Conservation (phyloP, 306 rosid genomes). For the Fragaria ananassa region DNA sequence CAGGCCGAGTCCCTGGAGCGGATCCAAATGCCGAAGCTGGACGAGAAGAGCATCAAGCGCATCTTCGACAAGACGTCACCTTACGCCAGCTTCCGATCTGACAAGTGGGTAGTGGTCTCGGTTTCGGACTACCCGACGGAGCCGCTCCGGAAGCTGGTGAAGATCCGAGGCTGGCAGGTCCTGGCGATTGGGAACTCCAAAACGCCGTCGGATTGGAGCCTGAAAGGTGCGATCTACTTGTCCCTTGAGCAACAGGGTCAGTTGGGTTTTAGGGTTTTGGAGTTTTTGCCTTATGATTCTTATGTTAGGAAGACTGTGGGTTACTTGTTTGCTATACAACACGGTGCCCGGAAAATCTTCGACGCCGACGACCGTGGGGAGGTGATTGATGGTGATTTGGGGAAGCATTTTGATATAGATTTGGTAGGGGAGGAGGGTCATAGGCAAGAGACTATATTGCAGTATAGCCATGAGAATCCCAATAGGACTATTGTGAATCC, state of each 20-base stretch:
- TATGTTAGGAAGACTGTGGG: constrained; percentile 90
- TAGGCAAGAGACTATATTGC: constrained; percentile 79
- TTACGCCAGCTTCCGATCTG: constrained; percentile 62
- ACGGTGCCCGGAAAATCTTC: constrained; percentile 85
- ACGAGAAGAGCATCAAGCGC: constrained; percentile 34
- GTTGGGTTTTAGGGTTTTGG: constrained; percentile 83
- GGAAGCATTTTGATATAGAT: constrained; percentile 87
- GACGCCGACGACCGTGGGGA: constrained; percentile 97
- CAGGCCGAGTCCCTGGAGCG: constrained; percentile 54
- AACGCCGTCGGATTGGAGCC: constrained; percentile 84
- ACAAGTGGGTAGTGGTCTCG: constrained; percentile 84
- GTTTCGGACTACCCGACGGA: constrained; percentile 73
- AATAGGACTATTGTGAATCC: constrained; percentile 82
- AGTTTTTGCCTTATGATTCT: constrained; percentile 80
- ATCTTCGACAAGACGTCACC: constrained; percentile 53
- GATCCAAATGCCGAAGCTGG: constrained; percentile 62
- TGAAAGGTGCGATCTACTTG: constrained; percentile 86
- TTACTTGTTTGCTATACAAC: constrained; percentile 89
- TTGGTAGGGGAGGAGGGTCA: constrained; percentile 75
- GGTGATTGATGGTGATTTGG: constrained; percentile 78
- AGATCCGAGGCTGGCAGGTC: constrained; percentile 85
- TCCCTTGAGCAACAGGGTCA: constrained; percentile 75
- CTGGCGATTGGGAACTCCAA: constrained; percentile 72
- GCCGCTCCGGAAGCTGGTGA: constrained; percentile 59
- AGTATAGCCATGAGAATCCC: constrained; percentile 83